Evolutionary conservation across 140 eudicot genomes (phyloP), one percentile per base, ranked within the genome.

Genomic region (Erigeron philadelphicus): DNA sequence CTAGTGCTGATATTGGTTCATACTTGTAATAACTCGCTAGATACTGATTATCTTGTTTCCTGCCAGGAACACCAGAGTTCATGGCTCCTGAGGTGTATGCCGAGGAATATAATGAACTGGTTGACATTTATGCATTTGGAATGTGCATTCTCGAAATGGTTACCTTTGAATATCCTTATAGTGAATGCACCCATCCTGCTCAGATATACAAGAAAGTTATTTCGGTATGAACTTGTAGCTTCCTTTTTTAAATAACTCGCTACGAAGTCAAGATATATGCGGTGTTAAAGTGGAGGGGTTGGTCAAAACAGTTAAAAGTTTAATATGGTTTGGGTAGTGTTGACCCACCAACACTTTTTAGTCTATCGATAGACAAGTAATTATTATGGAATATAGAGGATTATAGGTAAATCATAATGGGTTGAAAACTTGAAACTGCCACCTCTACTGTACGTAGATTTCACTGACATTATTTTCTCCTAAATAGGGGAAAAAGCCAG

Each of bases 71-170:
- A 45, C 96, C 96, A 3, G 95, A 89, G 72, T 89, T 86, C 84
- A 89, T 89, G 96, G 95, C 96, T 40, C 96, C 95, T 4, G 96
- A 89, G 84, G 86, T 89, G 18, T 89, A 82, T 73, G 87, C 78
- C 8, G 96, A 89, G 77, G 91, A 89, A 63, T 89, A 89, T 72
- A 81, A 87, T 73, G 91, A 90, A 71, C 57, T 90, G 46, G 92
- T 90, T 8, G 96, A 90, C 64, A 87, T 90, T 18, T 90, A 87
- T 78, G 82, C 95, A 35, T 90, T 90, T 81, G 95, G 96, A 72
- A 90, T 90, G 96, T 90, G 95, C 71, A 73, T 90, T 42, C 76
- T 90, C 80, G 95, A 87, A 75, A 84, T 90, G 95, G 96, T 89
- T 45, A 86, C 96, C 12, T 89, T 86, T 62, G 95, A 90, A 64